A percentile compares a stretch with the other conserved stretches of the same genome.
These are phyloP conservation scores for Blepharisma japonicum DNA, from an alignment of 73 alveolate species.

Conservation along the genomic window DNA sequence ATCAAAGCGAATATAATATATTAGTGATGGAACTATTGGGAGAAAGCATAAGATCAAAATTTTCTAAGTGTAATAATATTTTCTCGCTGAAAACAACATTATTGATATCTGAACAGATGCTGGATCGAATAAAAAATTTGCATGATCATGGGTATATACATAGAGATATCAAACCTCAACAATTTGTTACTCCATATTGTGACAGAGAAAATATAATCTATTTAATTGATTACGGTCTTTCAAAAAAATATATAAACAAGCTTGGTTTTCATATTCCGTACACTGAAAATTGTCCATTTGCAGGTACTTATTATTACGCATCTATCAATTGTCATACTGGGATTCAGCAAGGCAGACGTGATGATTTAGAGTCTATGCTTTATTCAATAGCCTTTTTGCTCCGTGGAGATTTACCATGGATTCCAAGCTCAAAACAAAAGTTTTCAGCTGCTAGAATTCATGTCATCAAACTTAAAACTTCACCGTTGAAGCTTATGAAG, in stretches of 20 bases:
- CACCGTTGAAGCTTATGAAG: not conserved
- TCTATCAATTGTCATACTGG: not conserved
- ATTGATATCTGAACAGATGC: slow-evolving; percentile 74
- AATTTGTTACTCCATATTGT: slow-evolving; percentile 74
- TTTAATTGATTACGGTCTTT: slow-evolving; percentile 53
- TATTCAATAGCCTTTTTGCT: not conserved
- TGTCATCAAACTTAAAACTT: not conserved
- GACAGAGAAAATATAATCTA: slow-evolving; percentile 55
- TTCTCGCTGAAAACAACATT: slow-evolving; percentile 67
- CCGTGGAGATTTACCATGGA: not conserved
- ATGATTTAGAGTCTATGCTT: not conserved
- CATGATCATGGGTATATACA: slow-evolving; percentile 74
- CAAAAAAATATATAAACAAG: slow-evolving; percentile 31
- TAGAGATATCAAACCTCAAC: slow-evolving; percentile 90
- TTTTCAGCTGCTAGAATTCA: not conserved
- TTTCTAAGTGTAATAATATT: not conserved
- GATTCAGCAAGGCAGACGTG: not conserved
- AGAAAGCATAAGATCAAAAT: not conserved
- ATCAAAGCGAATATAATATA: not conserved
- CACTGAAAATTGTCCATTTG: not conserved
- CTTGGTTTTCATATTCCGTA: not conserved
- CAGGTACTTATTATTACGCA: not conserved
- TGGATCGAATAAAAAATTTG: slow-evolving; percentile 74
- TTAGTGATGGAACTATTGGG: slow-evolving; percentile 19
- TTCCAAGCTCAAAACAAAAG: not conserved